Conservation (phyloP, 1,284 basidiomycete species). For the Cutaneotrichosporon cavernicola region DNA sequence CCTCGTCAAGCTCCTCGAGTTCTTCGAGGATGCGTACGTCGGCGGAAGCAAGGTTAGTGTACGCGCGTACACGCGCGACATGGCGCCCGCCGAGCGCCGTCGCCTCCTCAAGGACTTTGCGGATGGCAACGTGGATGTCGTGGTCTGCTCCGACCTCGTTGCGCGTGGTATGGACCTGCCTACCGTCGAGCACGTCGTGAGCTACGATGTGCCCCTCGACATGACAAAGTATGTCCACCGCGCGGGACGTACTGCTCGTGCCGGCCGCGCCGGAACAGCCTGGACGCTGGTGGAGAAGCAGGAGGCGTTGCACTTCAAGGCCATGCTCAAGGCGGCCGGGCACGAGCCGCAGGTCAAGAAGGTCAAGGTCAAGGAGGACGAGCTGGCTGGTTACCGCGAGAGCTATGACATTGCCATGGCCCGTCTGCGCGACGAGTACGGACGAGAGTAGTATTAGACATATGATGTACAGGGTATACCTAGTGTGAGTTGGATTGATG, state of each 20-base stretch:
- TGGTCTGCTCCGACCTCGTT: conserved; percentile 93
- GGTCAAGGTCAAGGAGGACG: conserved; percentile 66
- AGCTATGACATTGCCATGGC: conserved; percentile 61
- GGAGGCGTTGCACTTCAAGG: conserved; percentile 89
- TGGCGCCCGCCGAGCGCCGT: conserved; percentile 70
- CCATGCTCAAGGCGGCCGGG: conserved; percentile 71
- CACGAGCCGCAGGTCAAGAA: conserved; percentile 73
- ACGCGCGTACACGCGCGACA: conserved; percentile 82
- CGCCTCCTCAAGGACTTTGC: conserved; percentile 77
- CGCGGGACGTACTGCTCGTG: conserved; percentile 90
- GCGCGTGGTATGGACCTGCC: conserved; percentile 96
- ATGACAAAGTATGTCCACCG: conserved; percentile 97
- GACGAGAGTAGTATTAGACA: conserved; percentile 24
- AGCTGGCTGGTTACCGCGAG: conserved; percentile 60
- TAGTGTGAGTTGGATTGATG: background rate
- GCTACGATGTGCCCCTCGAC: conserved; percentile 93
- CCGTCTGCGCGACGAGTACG: conserved; percentile 34
- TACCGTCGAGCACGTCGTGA: conserved; percentile 85
- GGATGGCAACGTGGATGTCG: conserved; percentile 79
- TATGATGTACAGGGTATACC: conserved; percentile 10
- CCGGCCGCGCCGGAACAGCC: conserved; percentile 78
- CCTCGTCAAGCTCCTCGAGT: conserved; percentile 76
- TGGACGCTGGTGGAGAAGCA: conserved; percentile 96
- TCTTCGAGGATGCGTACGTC: conserved; percentile 66
- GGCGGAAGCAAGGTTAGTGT: conserved; percentile 55